Percentiles rank a stretch among this genome's conserved stretches.
Conservation (phyloP, 257 asterid genomes). For the Solanum chaucha region DNA sequence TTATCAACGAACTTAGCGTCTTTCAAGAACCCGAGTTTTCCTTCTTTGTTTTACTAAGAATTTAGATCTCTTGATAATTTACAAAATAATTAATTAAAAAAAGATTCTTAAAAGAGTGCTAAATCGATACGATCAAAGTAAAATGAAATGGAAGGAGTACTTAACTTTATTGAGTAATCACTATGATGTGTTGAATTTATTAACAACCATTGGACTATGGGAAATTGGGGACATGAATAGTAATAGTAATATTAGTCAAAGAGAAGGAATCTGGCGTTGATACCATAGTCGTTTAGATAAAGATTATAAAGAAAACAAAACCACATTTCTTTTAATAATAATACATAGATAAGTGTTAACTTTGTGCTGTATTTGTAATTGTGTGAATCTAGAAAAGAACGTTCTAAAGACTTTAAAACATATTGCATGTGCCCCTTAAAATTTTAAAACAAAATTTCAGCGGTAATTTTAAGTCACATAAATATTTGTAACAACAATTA, state of each 20-base stretch:
- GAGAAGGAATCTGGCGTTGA: too few relatives aligned
- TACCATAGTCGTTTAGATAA: not conserved
- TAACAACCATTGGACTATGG: not conserved
- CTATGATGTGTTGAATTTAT: not conserved
- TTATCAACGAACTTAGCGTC: too few relatives aligned
- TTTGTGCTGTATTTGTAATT: not conserved
- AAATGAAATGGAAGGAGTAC: accelerated
- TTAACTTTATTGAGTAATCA: not conserved
- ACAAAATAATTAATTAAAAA: too few relatives aligned
- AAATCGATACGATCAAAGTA: not conserved
- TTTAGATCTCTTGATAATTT: too few relatives aligned
- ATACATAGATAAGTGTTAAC: not conserved
- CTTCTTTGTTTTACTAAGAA: too few relatives aligned
- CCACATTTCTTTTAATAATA: not conserved
- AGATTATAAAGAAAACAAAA: not conserved
- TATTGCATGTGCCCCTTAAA: not conserved
- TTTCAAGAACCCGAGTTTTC: too few relatives aligned
- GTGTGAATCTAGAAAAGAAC: slow-evolving; percentile 1
- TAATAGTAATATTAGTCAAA: too few relatives aligned
- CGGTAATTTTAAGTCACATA: not conserved
- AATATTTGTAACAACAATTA: not conserved
- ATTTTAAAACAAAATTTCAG: not conserved
- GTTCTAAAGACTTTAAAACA: slow-evolving; percentile 6
- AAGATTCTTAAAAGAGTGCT: too few relatives aligned
- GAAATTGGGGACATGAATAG: not conserved